Conservation (phyloP, 2,329 filamentous ascomycete genomes). For the Diaporthe vexans region DNA sequence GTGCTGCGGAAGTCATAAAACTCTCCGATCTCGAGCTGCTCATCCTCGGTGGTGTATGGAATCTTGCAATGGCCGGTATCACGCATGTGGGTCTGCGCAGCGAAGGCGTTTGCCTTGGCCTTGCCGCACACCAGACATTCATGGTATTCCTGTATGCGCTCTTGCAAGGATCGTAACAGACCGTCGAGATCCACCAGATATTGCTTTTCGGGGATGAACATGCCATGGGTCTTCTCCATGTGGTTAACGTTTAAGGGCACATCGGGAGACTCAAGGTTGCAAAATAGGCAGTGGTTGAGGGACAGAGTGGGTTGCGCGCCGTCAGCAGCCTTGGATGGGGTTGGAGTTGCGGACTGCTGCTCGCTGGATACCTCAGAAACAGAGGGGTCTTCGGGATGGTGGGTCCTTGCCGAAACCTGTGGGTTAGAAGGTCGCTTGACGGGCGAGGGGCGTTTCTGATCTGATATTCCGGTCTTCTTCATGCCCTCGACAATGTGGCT, state of each 20-base stretch:
- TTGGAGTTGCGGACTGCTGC: constrained; percentile 50
- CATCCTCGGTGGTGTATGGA: constrained; percentile 87
- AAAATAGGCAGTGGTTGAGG: constrained; percentile 83
- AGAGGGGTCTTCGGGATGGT: constrained; percentile 63
- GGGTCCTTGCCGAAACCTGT: constrained; percentile 55
- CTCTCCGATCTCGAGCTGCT: constrained; percentile 94
- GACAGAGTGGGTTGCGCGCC: constrained; percentile 53
- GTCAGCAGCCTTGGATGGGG: constrained; percentile 48
- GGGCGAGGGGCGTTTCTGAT: constrained; percentile 58
- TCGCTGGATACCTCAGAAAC: constrained; percentile 54
- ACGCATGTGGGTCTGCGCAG: constrained; percentile 95
- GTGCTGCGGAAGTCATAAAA: constrained; percentile 98
- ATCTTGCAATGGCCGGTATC: constrained; percentile 98
- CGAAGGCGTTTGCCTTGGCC: constrained; percentile 81
- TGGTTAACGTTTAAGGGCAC: constrained; percentile 84
- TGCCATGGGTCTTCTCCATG: constrained; percentile 93
- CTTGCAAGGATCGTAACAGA: constrained; percentile 81
- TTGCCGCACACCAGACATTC: constrained; percentile 93
- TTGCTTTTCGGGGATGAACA: constrained; percentile 93
- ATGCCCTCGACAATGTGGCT: constrained; percentile 83
- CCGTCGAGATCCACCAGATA: constrained; percentile 89
- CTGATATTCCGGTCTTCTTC: constrained; percentile 70
- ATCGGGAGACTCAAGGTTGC: constrained; percentile 85
- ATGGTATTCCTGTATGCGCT: constrained; percentile 83
- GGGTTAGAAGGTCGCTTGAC: constrained; percentile 69